Conservation (phyloP, 2,329 filamentous ascomycete genomes). For the Plenodomus tracheiphilus region DNA sequence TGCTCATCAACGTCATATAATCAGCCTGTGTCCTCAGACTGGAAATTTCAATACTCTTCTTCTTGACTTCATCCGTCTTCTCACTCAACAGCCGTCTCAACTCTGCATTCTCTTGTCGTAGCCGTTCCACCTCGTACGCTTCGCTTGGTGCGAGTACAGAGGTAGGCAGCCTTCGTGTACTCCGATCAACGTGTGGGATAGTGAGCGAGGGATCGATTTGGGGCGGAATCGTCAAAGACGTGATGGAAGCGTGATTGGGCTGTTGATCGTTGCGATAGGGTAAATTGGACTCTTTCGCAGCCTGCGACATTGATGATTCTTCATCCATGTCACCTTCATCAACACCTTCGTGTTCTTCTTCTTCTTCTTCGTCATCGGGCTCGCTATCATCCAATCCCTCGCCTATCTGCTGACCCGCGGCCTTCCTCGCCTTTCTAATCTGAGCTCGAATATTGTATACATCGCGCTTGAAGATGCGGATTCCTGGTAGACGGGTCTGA, state of each 20-base stretch:
- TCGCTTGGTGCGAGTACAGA: background rate
- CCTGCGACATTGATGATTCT: background rate
- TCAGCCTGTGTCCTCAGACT: conserved; percentile 32
- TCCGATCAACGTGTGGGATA: conserved; percentile 19
- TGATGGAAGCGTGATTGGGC: background rate
- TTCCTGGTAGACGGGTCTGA: conserved; percentile 32
- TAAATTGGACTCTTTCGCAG: background rate
- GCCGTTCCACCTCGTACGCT: conserved; percentile 18
- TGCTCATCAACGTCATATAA: conserved; percentile 28
- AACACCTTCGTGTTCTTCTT: conserved; percentile 4
- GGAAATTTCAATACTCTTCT: conserved; percentile 31
- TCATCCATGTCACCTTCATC: conserved; percentile 8
- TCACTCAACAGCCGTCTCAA: conserved; percentile 21
- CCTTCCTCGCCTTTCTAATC: conserved; percentile 37
- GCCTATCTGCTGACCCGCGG: conserved; percentile 30
- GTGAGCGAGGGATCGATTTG: conserved; percentile 27
- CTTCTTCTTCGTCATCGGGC: conserved; percentile 17
- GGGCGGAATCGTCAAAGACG: background rate
- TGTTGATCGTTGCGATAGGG: background rate
- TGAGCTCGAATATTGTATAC: conserved; percentile 42
- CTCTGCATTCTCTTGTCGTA: conserved; percentile 28
- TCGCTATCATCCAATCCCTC: conserved; percentile 18
- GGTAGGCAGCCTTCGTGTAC: conserved; percentile 11
- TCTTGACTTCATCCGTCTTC: conserved; percentile 30
- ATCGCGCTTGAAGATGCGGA: conserved; percentile 42